Base-by-base conservation (phyloP, 768 basidiomycete species). In the Termitomyces eurrhizus region DNA sequence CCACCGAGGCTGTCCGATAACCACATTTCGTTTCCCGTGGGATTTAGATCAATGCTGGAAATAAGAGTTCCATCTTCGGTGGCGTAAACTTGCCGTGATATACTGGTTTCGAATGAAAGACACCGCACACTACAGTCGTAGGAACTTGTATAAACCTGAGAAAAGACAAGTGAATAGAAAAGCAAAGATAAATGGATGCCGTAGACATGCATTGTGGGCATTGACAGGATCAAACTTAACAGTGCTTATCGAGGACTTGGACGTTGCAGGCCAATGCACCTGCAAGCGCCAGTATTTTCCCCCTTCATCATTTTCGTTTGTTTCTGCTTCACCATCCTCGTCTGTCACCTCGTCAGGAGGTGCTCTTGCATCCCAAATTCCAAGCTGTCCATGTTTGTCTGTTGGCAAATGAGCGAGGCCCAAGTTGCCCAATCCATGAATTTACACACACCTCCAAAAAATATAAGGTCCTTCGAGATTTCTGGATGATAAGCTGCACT, bases 361-460 rank as follows among this genome's bases (percentile, higher is more conserved):
- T 2, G 92, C 90, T 62, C 83, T 82, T 11, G 92, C 87, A 72
- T 94, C 92, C 92, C 92, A 94, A 39, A 94, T 87, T 3, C 91
- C 92, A 44, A 94, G 75, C 66, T 87, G 83, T 0, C 92, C 92
- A 64, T 90, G 85, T 67, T 93, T 94, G 67, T 93, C 92, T 92
- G 60, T 32, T 39, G 16, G 18, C 12, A 21, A n/a, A 55, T 62
- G 44, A 60, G 37, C 52, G 57, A 26, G 36, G 7, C 9, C 39
- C 12, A 16, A 24, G 32, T 37, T 24, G 29, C 16, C 6, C 7
- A n/a, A 39, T 42, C 18, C 18, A 24, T 39, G 1, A 37, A 24
- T 41, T 63, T 41, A n/a, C 16, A 58, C 74, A 41, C 59, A 88
- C 90, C 90, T 70, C 92, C 92, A 69, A 93, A 91, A 69, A 93